Conservation (phyloP, 805 yeast genomes). For the Saccharomycopsis schoenii region DNA sequence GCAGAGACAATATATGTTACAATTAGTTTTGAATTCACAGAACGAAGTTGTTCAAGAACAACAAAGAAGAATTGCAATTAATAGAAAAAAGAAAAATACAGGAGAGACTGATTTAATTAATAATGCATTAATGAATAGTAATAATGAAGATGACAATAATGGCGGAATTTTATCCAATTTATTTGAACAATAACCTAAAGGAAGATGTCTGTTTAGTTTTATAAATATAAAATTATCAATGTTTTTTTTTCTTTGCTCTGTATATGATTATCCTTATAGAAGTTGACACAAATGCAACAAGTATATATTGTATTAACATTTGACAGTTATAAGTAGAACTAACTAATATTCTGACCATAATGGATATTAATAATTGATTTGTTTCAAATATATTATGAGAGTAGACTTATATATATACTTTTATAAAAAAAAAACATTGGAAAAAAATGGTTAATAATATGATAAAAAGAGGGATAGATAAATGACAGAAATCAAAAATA, state of each 20-base stretch:
- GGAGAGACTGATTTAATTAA: slow-evolving; percentile 14
- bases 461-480: slow-evolving; percentile 1
- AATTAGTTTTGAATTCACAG: slow-evolving; percentile 12
- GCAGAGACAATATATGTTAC: slow-evolving; percentile 14
- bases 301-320: too few species aligned
- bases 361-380: not conserved
- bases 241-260: not conserved
- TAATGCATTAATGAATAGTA: slow-evolving; percentile 1
- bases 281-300: not conserved
- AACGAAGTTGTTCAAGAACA: slow-evolving; percentile 16
- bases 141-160: slow-evolving; percentile 8
- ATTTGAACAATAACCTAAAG: slow-evolving; percentile 1
- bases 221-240: too few species aligned
- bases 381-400: slow-evolving; percentile 1
- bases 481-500: slow-evolving; percentile 1
- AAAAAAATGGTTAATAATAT: not conserved
- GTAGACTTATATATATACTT: not conserved
- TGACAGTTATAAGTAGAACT: too few species aligned
- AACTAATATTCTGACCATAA: not conserved
- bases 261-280: not conserved
- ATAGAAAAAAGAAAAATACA: slow-evolving; percentile 9
- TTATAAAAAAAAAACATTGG: not conserved
- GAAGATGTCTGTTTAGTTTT: too few species aligned
- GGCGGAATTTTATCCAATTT: slow-evolving; percentile 14
- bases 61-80: slow-evolving; percentile 14